phyloP scores from a whole-genome alignment of 2,329 filamentous ascomycete species.

The Claviceps sp. region DNA sequence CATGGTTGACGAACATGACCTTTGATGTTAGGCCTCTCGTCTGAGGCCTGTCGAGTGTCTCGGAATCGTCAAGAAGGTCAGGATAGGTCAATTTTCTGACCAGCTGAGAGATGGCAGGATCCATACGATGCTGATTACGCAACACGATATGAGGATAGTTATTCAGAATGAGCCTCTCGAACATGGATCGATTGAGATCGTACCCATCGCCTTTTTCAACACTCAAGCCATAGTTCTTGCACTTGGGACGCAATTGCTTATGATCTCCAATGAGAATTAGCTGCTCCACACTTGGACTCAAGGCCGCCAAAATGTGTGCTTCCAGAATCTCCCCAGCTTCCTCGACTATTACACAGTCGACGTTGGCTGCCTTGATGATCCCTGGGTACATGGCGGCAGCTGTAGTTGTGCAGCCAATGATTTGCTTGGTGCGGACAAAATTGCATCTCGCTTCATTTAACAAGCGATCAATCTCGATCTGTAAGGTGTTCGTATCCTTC shows the following conservation, averaged over 20 bases:
- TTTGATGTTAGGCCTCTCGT: slow-evolving; percentile 37
- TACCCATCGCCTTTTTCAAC: slow-evolving; percentile 53
- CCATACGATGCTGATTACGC: slow-evolving; percentile 52
- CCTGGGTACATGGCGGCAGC: slow-evolving; percentile 49
- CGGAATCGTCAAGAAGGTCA: slow-evolving; percentile 39
- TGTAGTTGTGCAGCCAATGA: slow-evolving; percentile 62
- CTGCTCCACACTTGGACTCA: slow-evolving; percentile 43
- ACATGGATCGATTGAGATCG: slow-evolving; percentile 54
- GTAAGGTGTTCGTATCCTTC: neutral
- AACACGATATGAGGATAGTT: slow-evolving; percentile 41
- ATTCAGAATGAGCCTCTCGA: slow-evolving; percentile 51
- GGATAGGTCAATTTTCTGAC: slow-evolving; percentile 49
- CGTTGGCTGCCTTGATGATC: slow-evolving; percentile 37
- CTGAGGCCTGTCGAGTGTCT: slow-evolving; percentile 30
- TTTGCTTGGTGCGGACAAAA: slow-evolving; percentile 37
- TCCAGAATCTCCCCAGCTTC: slow-evolving; percentile 65
- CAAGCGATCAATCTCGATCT: slow-evolving; percentile 23
- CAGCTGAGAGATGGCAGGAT: slow-evolving; percentile 50
- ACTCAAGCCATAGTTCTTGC: slow-evolving; percentile 44
- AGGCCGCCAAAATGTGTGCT: slow-evolving; percentile 44
- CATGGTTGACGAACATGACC: slow-evolving; percentile 56
- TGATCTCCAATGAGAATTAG: slow-evolving; percentile 62
- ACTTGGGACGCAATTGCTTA: slow-evolving; percentile 57
- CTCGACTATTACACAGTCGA: slow-evolving; percentile 52
- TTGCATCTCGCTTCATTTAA: slow-evolving; percentile 27